Conservation (phyloP, 305 asterid genomes). For the Caryopteris hybrid region DNA sequence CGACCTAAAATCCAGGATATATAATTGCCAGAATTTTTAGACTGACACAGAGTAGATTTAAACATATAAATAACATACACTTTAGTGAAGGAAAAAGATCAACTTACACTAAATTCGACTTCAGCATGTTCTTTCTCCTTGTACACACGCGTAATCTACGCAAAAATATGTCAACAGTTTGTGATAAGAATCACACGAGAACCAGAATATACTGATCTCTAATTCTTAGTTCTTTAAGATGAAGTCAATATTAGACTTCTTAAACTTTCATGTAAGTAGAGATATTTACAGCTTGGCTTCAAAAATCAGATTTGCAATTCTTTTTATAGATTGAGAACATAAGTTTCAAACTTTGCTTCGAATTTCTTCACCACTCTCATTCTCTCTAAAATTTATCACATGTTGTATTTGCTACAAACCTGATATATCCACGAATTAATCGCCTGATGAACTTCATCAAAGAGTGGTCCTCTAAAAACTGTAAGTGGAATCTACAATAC, state of each 20-base stretch:
- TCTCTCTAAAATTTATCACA: neutral
- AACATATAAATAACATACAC: neutral
- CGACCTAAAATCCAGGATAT: slow-evolving; percentile 55
- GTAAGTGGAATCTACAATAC: slow-evolving; percentile 50
- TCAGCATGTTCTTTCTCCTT: slow-evolving; percentile 89
- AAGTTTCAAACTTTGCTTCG: neutral
- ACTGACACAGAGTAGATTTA: neutral
- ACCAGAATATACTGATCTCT: neutral
- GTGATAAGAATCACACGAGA: neutral
- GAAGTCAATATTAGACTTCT: too few relatives aligned
- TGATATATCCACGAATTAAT: slow-evolving; percentile 88
- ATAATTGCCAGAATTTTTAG: neutral
- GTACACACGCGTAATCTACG: slow-evolving; percentile 82
- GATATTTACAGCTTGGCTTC: too few relatives aligned
- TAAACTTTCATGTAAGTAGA: too few relatives aligned
- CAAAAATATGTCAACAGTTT: slow-evolving; percentile 16
- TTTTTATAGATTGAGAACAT: neutral
- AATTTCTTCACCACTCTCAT: neutral
- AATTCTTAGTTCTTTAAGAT: neutral
- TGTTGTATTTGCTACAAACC: slow-evolving; percentile 39
- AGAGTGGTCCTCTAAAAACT: slow-evolving; percentile 74
- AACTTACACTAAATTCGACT: slow-evolving; percentile 77
- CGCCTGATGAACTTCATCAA: slow-evolving; percentile 88
- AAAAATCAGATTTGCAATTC: neutral
- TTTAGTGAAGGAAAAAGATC: neutral